Conservation (phyloP, 805 yeast genomes). For the Yarrowia osloensis region DNA sequence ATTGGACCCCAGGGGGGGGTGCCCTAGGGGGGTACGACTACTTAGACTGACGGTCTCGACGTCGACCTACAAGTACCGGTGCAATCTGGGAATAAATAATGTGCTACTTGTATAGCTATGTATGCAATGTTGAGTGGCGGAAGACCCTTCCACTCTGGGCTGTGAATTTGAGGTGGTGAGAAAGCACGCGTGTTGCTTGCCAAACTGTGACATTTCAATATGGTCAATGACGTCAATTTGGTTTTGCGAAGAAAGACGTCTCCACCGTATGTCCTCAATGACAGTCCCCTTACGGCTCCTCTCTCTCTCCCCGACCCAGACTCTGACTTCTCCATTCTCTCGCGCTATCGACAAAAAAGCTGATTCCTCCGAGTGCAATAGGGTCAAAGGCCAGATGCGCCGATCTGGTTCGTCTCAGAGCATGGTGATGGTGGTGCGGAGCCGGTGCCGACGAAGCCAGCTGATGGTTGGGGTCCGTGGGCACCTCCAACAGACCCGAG, state of each 20-base stretch:
- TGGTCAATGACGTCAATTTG: too few relatives aligned
- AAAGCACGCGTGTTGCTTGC: too few relatives aligned
- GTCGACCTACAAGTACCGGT: too few relatives aligned
- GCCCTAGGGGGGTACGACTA: too few relatives aligned
- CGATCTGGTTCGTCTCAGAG: not conserved
- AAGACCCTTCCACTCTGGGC: not conserved
- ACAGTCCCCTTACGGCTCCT: not conserved
- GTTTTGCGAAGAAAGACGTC: too few relatives aligned
- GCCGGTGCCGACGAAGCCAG: conserved; percentile 2
- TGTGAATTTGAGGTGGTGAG: not conserved
- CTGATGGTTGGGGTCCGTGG: not conserved
- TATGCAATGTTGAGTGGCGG: not conserved
- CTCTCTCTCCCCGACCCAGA: not conserved
- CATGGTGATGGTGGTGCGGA: not conserved
- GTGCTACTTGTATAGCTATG: not conserved
- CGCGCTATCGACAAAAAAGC: not conserved
- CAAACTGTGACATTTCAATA: too few relatives aligned
- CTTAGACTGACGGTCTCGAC: too few relatives aligned
- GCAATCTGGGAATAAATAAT: not conserved
- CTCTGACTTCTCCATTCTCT: conserved; percentile 12
- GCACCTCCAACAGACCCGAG: not conserved
- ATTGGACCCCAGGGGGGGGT: too few relatives aligned
- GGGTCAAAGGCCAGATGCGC: conserved; percentile 18
- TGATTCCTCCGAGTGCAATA: not conserved
- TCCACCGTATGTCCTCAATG: too few relatives aligned